Percentiles rank a stretch among this genome's conserved stretches.
Evolutionary conservation across 164 flowering plant species (phyloP).

Genomic region (Platanus orientalis): DNA sequence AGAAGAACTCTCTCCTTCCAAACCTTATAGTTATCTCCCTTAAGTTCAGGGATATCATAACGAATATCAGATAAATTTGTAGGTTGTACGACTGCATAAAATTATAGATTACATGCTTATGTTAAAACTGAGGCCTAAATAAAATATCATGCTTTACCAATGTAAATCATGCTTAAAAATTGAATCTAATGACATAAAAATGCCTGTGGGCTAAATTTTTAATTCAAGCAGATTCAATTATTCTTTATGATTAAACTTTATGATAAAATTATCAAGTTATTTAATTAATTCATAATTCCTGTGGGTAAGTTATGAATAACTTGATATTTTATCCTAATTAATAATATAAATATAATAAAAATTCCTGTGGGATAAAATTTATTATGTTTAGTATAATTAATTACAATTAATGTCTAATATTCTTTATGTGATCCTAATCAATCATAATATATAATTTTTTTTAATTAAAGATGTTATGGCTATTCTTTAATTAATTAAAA

Average conservation of each 20-base stretch:
- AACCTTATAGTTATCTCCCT: conserved; percentile 15
- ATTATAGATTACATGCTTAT: neutral
- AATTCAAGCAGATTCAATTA: conserved; percentile 2
- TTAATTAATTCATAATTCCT: conserved; percentile 3
- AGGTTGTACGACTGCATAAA: neutral
- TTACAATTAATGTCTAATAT: conserved; percentile 2
- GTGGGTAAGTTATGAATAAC: conserved; percentile 2
- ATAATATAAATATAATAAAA: conserved; percentile 3
- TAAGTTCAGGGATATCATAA: conserved; percentile 12
- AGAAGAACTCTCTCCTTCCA: conserved; percentile 20
- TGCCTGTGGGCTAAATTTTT: conserved; percentile 2
- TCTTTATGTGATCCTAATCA: neutral
- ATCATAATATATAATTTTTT: neutral
- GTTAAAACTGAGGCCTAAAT: neutral
- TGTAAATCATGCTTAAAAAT: neutral
- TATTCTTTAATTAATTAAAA: conserved; percentile 1
- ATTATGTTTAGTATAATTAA: conserved; percentile 1
- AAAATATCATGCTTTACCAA: neutral
- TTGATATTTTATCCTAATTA: conserved; percentile 5
- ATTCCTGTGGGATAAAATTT: conserved; percentile 3
- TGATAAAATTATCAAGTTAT: neutral
- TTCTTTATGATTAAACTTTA: conserved; percentile 4
- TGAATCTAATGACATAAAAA: too few relatives aligned
- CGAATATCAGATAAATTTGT: conserved; percentile 5
- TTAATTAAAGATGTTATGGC: neutral